Evolutionary conservation across 345 rosid genomes (phyloP).

Genomic region (Brassica rapa): DNA sequence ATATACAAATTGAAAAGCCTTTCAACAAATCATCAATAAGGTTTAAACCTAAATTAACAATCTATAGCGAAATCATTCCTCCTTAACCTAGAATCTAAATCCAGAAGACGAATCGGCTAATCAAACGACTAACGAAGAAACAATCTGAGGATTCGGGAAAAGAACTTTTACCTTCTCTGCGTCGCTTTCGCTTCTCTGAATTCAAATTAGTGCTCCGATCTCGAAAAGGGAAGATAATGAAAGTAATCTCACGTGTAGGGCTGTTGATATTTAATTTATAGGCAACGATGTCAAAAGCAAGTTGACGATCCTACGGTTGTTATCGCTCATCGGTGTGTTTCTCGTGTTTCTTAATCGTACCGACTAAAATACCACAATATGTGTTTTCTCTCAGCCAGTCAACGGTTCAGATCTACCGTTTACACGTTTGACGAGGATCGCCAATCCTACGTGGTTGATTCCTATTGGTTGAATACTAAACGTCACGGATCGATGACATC

Average conservation of each 20-base stretch:
- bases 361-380: conserved; percentile 5
- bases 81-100: conserved; percentile 16
- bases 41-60: conserved; percentile 6
- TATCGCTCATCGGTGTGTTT: conserved; percentile 33
- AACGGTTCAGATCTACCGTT: background rate
- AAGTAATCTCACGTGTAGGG: background rate
- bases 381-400: conserved; percentile 23
- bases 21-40: background rate
- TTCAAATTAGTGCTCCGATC: conserved; percentile 20
- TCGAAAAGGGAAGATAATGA: background rate
- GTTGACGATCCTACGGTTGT: conserved; percentile 30
- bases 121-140: background rate
- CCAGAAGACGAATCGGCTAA: background rate
- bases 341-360: conserved; percentile 34
- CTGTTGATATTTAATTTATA: conserved; percentile 28
- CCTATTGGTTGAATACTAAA: conserved; percentile 13
- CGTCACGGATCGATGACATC: conserved; percentile 4
- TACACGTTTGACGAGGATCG: conserved; percentile 27
- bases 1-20: background rate
- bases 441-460: background rate
- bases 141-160: background rate
- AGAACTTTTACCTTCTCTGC: conserved; percentile 16
- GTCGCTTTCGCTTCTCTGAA: conserved; percentile 4
- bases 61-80: background rate
- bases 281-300: conserved; percentile 15